A percentile compares a stretch with the other conserved stretches of the same genome.
phyloP scores from a whole-genome alignment of 1,139 yeast genomes.

The Yarrowia galli region DNA sequence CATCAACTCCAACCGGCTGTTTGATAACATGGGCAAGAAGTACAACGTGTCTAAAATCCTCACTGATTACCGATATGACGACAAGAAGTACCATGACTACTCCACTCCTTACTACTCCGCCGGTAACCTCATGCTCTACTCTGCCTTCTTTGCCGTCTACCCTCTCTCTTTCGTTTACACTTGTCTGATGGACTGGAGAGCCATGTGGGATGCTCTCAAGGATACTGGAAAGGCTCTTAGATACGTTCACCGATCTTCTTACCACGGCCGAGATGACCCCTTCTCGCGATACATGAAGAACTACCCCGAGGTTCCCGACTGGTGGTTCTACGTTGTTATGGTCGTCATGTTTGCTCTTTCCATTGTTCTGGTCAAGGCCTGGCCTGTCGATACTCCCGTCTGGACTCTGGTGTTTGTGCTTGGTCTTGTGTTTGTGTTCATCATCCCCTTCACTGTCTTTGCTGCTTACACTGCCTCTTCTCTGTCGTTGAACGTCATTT shows the following conservation, averaged over 20 bases:
- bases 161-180: constrained; percentile 46
- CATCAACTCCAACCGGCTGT: constrained; percentile 58
- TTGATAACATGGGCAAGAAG: constrained; percentile 58
- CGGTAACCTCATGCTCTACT: constrained; percentile 54
- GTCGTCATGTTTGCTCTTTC: constrained; percentile 26
- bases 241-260: constrained; percentile 42
- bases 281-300: constrained; percentile 25
- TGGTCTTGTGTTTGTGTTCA: constrained; percentile 62
- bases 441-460: constrained; percentile 59
- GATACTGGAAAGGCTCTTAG: constrained; percentile 40
- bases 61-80: constrained; percentile 51
- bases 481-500: constrained; percentile 63
- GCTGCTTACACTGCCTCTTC: constrained; percentile 61
- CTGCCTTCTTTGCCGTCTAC: constrained; percentile 49
- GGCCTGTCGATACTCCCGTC: constrained; percentile 56
- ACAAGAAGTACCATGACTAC: constrained; percentile 48
- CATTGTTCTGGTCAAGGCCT: constrained; percentile 48
- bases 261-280: constrained; percentile 31
- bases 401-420: constrained; percentile 66
- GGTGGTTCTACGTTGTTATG: constrained; percentile 37
- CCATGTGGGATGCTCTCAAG: constrained; percentile 43
- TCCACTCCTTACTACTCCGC: constrained; percentile 59
- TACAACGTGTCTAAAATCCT: constrained; percentile 57
- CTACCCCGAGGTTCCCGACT: constrained; percentile 37
- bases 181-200: constrained; percentile 44